Evolutionary conservation across 1,284 basidiomycete genomes (phyloP).

Genomic region (Ceratobasidium papillatum): DNA sequence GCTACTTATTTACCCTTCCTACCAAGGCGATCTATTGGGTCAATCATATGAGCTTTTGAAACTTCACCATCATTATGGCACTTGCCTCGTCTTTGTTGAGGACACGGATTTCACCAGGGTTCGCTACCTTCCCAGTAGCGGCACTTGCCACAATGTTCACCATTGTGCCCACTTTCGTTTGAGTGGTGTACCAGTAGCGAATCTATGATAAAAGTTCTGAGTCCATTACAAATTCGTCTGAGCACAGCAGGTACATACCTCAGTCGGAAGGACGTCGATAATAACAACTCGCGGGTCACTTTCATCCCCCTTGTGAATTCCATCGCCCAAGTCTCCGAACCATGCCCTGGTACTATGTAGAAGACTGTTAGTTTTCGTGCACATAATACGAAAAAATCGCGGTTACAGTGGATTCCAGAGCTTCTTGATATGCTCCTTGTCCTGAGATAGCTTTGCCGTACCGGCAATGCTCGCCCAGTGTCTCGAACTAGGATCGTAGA

Average conservation of each 20-base stretch:
- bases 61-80: background rate
- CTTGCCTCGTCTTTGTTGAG: slow-evolving; percentile 68
- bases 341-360: slow-evolving; percentile 70
- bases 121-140: slow-evolving; percentile 63
- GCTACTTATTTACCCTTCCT: background rate
- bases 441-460: slow-evolving; percentile 70
- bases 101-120: slow-evolving; percentile 69
- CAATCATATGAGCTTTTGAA: background rate
- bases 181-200: slow-evolving; percentile 73
- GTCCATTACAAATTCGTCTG: slow-evolving; percentile 78
- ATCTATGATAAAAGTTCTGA: slow-evolving; percentile 54
- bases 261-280: slow-evolving; percentile 82
- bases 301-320: slow-evolving; percentile 84
- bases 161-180: slow-evolving; percentile 58
- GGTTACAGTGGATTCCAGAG: slow-evolving; percentile 71
- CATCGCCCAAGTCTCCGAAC: slow-evolving; percentile 89
- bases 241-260: slow-evolving; percentile 72
- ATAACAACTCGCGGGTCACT: slow-evolving; percentile 83
- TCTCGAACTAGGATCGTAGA: slow-evolving; percentile 74
- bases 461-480: slow-evolving; percentile 89
- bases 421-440: slow-evolving; percentile 71
- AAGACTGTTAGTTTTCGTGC: background rate
- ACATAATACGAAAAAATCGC: background rate
- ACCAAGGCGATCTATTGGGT: slow-evolving; percentile 26
- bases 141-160: slow-evolving; percentile 65